Conservation (phyloP, 2,329 filamentous ascomycete genomes). For the Ceratocystis smalleyi region DNA sequence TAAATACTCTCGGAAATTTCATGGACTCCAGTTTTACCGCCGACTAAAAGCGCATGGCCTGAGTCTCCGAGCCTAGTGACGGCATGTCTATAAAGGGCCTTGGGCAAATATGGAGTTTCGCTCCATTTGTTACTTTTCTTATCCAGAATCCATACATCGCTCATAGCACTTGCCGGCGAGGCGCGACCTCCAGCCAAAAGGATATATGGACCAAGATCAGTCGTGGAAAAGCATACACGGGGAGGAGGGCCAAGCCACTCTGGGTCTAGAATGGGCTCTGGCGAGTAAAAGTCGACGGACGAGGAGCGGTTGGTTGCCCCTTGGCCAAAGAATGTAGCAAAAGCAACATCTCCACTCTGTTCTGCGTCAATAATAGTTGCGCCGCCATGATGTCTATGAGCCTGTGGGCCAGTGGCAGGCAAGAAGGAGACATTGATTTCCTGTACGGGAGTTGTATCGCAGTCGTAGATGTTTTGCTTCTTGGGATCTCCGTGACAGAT, state of each 20-base stretch:
- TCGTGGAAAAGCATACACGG: slow-evolving; percentile 64
- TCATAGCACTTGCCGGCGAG: slow-evolving; percentile 54
- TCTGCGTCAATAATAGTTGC: not conserved
- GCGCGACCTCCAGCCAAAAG: slow-evolving; percentile 62
- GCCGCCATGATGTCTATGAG: slow-evolving; percentile 11
- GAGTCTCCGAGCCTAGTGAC: slow-evolving; percentile 37
- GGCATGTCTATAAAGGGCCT: slow-evolving; percentile 62
- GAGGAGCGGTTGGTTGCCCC: slow-evolving; percentile 3
- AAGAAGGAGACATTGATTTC: not conserved
- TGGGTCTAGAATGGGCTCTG: not conserved
- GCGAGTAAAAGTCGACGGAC: slow-evolving; percentile 4
- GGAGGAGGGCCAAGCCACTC: slow-evolving; percentile 25
- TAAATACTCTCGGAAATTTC: slow-evolving; percentile 36
- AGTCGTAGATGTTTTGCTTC: not conserved
- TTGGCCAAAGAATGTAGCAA: slow-evolving; percentile 17
- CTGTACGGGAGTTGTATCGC: not conserved
- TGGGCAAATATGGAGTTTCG: slow-evolving; percentile 47
- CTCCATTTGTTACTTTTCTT: slow-evolving; percentile 43
- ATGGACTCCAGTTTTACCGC: slow-evolving; percentile 41
- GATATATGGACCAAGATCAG: slow-evolving; percentile 41
- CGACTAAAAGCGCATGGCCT: slow-evolving; percentile 40
- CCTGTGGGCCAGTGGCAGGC: not conserved
- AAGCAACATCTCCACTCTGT: slow-evolving; percentile 8
- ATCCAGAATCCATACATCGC: slow-evolving; percentile 61
- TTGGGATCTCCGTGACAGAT: not conserved